A percentile compares a stretch with the other conserved stretches of the same genome.
Conservation (phyloP, 2,329 filamentous ascomycete species). For the Grosmannia penicillata region DNA sequence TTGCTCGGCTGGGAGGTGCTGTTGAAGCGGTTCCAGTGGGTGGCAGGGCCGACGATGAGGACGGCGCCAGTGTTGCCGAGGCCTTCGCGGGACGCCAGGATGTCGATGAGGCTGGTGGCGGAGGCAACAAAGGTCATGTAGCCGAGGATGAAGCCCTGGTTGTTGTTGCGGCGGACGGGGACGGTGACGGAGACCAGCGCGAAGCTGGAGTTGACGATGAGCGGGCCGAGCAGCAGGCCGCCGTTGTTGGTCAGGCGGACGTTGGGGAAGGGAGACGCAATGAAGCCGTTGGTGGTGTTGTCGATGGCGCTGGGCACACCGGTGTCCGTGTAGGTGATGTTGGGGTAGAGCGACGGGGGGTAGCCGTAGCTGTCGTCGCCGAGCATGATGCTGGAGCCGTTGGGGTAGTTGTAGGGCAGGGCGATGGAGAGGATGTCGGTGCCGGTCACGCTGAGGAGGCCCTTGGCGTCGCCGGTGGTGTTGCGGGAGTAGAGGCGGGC, state of each 20-base stretch:
- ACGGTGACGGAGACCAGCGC: slow-evolving; percentile 70
- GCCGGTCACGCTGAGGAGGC: slow-evolving; percentile 52
- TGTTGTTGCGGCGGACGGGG: slow-evolving; percentile 55
- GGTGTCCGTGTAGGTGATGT: slow-evolving; percentile 49
- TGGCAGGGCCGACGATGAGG: slow-evolving; percentile 54
- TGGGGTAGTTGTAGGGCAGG: slow-evolving; percentile 44
- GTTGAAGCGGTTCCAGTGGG: slow-evolving; percentile 50
- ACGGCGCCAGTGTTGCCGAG: slow-evolving; percentile 55
- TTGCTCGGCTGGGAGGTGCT: slow-evolving; percentile 29
- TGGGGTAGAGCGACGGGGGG: slow-evolving; percentile 60
- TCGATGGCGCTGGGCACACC: slow-evolving; percentile 23
- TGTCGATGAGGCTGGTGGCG: slow-evolving; percentile 45
- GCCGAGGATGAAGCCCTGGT: slow-evolving; percentile 51
- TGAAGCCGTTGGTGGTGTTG: slow-evolving; percentile 24
- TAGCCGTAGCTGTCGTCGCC: slow-evolving; percentile 52
- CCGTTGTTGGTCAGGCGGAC: slow-evolving; percentile 33
- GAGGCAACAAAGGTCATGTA: slow-evolving; percentile 74
- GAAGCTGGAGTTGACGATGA: slow-evolving; percentile 55
- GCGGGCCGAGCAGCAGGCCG: slow-evolving; percentile 62
- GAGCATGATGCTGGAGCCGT: slow-evolving; percentile 45
- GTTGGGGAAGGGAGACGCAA: slow-evolving; percentile 33
- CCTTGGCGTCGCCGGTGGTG: slow-evolving; percentile 35
- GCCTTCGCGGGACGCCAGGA: slow-evolving; percentile 52
- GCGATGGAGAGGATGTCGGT: slow-evolving; percentile 30
- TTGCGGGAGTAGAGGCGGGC: slow-evolving; percentile 59